Conservation (phyloP, 2,329 filamentous ascomycete species). For the Pseudocercospora fijiensis region DNA sequence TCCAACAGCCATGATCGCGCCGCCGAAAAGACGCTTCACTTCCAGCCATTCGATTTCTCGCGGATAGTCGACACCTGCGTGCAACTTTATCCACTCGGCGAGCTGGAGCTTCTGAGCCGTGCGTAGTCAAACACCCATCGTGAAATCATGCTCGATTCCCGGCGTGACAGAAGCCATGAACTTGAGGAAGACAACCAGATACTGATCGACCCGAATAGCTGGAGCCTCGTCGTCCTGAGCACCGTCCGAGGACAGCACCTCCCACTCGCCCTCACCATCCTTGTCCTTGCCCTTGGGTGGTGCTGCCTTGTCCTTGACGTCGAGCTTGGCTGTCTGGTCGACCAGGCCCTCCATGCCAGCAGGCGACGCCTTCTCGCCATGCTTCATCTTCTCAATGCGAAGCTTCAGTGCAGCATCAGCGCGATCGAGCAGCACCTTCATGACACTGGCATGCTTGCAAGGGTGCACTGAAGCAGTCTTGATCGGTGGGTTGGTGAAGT, state of each 20-base stretch:
- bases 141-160: conserved; percentile 96
- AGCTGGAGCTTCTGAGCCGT: conserved; percentile 17
- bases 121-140: conserved; percentile 75
- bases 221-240: conserved; percentile 68
- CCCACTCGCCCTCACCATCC: conserved; percentile 61
- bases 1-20: conserved; percentile 34
- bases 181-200: conserved; percentile 83
- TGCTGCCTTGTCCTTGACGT: conserved; percentile 59
- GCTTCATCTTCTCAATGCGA: conserved; percentile 74
- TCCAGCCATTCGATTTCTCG: conserved; percentile 36
- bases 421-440: conserved; percentile 95
- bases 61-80: conserved; percentile 32
- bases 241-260: conserved; percentile 55
- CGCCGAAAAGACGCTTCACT: conserved; percentile 32
- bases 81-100: conserved; percentile 29
- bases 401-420: conserved; percentile 91
- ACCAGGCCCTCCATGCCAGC: conserved; percentile 81
- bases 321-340: conserved; percentile 64
- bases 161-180: conserved; percentile 76
- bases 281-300: conserved; percentile 43
- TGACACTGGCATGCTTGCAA: conserved; percentile 94
- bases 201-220: conserved; percentile 84
- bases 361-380: conserved; percentile 50
- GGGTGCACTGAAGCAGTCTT: conserved; percentile 98
- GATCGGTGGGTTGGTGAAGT: conserved; percentile 84